Percentiles rank a stretch among this genome's conserved stretches.
Evolutionary conservation across 192 early-diverging fungal genomes (phyloP).

Genomic region (Diversispora epigaea): DNA sequence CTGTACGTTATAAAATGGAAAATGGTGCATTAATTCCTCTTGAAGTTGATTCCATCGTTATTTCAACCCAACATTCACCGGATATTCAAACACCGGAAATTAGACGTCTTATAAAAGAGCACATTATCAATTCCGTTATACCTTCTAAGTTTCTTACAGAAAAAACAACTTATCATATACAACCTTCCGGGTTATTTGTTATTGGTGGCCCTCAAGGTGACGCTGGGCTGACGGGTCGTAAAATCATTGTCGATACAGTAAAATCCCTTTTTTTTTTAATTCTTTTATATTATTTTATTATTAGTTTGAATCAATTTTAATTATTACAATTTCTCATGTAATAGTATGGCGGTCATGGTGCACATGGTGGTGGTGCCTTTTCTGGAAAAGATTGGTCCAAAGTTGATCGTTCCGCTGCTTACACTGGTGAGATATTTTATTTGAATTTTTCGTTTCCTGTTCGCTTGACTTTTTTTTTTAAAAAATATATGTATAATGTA

Average conservation of each 20-base stretch:
- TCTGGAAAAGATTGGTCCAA: slow-evolving; percentile 99
- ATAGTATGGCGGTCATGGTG: slow-evolving; percentile 88
- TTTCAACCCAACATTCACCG: slow-evolving; percentile 94
- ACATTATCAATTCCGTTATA: slow-evolving; percentile 91
- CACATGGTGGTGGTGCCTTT: slow-evolving; percentile 96
- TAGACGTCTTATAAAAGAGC: slow-evolving; percentile 84
- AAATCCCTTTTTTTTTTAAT: not conserved
- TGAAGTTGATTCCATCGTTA: slow-evolving; percentile 95
- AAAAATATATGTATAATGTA: not conserved
- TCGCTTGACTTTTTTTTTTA: not conserved
- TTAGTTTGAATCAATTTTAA: not conserved
- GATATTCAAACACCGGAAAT: slow-evolving; percentile 85
- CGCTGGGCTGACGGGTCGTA: slow-evolving; percentile 98
- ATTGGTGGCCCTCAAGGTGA: slow-evolving; percentile 99
- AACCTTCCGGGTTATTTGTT: slow-evolving; percentile 98
- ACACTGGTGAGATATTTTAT: slow-evolving; percentile 55
- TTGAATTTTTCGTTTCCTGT: not conserved
- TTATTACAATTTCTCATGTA: not conserved
- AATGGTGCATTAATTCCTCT: slow-evolving; percentile 92
- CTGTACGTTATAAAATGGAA: slow-evolving; percentile 97
- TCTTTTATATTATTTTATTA: not conserved
- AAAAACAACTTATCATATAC: slow-evolving; percentile 92
- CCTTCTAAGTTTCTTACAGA: slow-evolving; percentile 86
- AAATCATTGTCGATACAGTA: slow-evolving; percentile 64
- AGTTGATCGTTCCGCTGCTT: slow-evolving; percentile 98